phyloP scores from a whole-genome alignment of 2,329 filamentous ascomycete species.

The Trichophyton simii region DNA sequence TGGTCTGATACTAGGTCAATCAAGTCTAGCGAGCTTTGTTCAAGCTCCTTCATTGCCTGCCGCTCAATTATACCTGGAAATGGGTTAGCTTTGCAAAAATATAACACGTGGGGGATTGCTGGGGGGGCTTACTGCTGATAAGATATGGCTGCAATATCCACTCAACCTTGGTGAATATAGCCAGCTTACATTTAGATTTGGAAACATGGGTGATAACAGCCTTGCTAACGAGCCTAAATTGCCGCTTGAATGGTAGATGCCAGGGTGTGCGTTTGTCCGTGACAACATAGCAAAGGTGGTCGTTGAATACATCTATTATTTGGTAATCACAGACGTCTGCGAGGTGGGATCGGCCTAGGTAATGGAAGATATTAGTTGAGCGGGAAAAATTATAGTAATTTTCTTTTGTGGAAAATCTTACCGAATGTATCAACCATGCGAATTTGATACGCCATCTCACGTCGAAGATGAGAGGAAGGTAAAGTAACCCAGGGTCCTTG shows the following conservation, averaged over 20 bases:
- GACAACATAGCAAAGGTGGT: slow-evolving; percentile 59
- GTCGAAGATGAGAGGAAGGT: slow-evolving; percentile 57
- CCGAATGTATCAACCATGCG: slow-evolving; percentile 55
- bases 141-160: slow-evolving; percentile 58
- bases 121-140: slow-evolving; percentile 29
- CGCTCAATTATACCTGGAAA: slow-evolving; percentile 41
- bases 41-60: slow-evolving; percentile 58
- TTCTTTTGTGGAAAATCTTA: slow-evolving; percentile 20
- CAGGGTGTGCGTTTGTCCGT: slow-evolving; percentile 55
- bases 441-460: slow-evolving; percentile 72
- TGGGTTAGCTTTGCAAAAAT: slow-evolving; percentile 6
- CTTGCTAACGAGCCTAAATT: slow-evolving; percentile 75
- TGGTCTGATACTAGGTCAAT: slow-evolving; percentile 40
- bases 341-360: slow-evolving; percentile 38
- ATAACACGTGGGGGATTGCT: not conserved
- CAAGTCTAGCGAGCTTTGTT: slow-evolving; percentile 37
- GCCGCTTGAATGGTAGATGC: slow-evolving; percentile 70
- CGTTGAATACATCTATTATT: slow-evolving; percentile 68
- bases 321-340: slow-evolving; percentile 67
- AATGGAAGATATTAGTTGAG: slow-evolving; percentile 11
- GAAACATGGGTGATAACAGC: slow-evolving; percentile 87
- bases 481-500: slow-evolving; percentile 72
- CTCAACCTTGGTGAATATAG: slow-evolving; percentile 75
- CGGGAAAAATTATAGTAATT: not conserved
- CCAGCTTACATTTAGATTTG: slow-evolving; percentile 84